Evolutionary conservation across 108 stramenopile species (phyloP), one percentile per base, ranked within the genome.

Genomic region (Nitzschia palea): DNA sequence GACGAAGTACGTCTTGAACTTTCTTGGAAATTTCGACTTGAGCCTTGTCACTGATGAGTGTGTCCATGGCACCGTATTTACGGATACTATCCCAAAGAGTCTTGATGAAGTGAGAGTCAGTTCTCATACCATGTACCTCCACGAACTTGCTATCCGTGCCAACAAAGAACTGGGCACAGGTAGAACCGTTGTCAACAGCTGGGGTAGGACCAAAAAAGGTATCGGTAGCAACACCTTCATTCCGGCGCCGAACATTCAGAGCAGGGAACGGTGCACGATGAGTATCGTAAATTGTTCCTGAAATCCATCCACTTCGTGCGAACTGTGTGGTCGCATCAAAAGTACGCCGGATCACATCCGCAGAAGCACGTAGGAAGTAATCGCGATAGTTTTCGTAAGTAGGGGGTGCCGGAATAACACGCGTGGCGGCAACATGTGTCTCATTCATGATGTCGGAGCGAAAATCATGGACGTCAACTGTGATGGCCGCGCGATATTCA

Each of bases 71-170:
- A 44, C 65, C 70, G 42, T 66, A 25, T 50, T 53, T 28, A 12
- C 77, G 55, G 25, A 77, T 71, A 27, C 48, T 45, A 47, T 77
- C 70, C 42, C 65, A 54, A 9, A 78, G 27, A 3, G 70, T 67
- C 15, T 56, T 37, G 44, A 67, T 35, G 17, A 78, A 72, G 30
- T 78, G 63, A 5, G 54, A 10, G 14, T 68, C 60, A 1, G 68
- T 37, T 14, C 0, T 51, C 37, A 76, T 57, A 1, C 76, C 76
- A 30, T 65, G 55, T 6, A 70, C 54, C 34, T 71, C 70, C 4
- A 15, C 17, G 32, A 47, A 28, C 8, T 37, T 15, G 14, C 55
- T 33, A 31, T 57, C 26, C 23, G 26, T 12, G n/a, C 65, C 28
- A 55, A 55, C 30, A 33, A 45, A 65, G 40, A 72, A 48, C 28